Evolutionary conservation across 345 rosid genomes (phyloP).

Genomic region (Eucalyptus microcorys): DNA sequence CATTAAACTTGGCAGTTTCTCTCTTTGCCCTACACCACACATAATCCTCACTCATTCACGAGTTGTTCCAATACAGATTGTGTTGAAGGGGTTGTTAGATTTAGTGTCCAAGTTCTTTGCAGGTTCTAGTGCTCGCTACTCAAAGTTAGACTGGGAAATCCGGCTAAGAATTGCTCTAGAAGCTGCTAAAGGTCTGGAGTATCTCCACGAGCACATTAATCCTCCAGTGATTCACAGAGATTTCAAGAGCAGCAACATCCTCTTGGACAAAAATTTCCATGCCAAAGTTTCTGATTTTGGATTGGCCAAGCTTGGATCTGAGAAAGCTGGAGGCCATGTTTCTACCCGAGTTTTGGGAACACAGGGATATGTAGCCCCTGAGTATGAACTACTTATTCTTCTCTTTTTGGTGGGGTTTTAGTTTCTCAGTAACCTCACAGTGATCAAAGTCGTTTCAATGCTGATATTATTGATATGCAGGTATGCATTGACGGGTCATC

Average conservation of each 20-base stretch:
- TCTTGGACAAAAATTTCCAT: slow-evolving; percentile 47
- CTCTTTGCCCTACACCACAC: not conserved
- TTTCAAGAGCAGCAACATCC: slow-evolving; percentile 69
- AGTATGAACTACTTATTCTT: slow-evolving; percentile 17
- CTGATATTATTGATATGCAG: slow-evolving; percentile 10
- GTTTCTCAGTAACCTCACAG: not conserved
- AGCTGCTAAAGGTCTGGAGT: slow-evolving; percentile 77
- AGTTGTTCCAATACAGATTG: not conserved
- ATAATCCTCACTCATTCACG: not conserved
- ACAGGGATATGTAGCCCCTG: slow-evolving; percentile 78
- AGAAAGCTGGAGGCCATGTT: slow-evolving; percentile 68
- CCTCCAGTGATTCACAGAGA: slow-evolving; percentile 75
- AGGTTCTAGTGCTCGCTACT: slow-evolving; percentile 41
- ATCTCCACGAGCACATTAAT: slow-evolving; percentile 66
- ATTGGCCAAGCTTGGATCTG: slow-evolving; percentile 66
- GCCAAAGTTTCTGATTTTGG: slow-evolving; percentile 82
- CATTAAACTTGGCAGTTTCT: not conserved
- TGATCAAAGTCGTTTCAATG: not conserved
- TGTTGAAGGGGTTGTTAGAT: not conserved
- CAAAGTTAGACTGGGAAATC: slow-evolving; percentile 58
- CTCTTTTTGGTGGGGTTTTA: not conserved
- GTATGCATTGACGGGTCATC: slow-evolving; percentile 90
- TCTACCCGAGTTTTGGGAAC: slow-evolving; percentile 70
- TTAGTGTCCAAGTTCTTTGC: not conserved
- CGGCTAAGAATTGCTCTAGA: slow-evolving; percentile 71